Base-by-base conservation (phyloP, 2,329 filamentous ascomycete genomes). In the Ophiostoma sp. region DNA sequence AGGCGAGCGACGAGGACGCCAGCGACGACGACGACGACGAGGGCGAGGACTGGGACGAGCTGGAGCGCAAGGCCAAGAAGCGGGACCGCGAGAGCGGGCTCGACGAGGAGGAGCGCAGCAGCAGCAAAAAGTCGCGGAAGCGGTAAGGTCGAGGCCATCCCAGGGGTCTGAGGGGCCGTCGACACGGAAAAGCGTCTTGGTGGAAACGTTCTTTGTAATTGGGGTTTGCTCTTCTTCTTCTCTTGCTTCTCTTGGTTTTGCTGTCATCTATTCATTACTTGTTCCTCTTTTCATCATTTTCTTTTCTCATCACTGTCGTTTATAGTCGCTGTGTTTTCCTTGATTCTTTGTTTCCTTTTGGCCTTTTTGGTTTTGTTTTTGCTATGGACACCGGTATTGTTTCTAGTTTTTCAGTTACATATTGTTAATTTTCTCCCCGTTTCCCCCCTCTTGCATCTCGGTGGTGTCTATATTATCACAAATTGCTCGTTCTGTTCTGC, bases 11-110 rank as follows among this genome's bases (percentile, higher is more conserved):
- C 15, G 91, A 92, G 70, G 90, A 91, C 27, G 83, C 87, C 23
- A 87, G 86, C 62, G 91, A 94, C 64, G 91, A 92, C 13, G 90
- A 91, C 67, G 91, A 92, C 15, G 91, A 31, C 1, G 27, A 89
- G 73, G 90, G 91, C 67, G 91, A 97, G 78, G 92, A 96, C 77
- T 97, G 94, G 94, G 94, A 98, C 78, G 93, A 96, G 79, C 79
- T 97, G 71, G 94, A 97, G 82, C 89, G 90, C 80, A 97, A 97
- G 83, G 94, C 90, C 3, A 92, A 89, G 82, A 93, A 94, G 81
- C 88, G 91, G 76, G 94, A 94, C 80, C 85, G 90, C 67, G 90
- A 88, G 77, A 79, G 79, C 69, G 82, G 80, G 0, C 81, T 91
- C 71, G 92, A 94, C 72, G 93, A 92, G 81, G 93, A 96, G 75